phyloP scores from a whole-genome alignment of 768 basidiomycete species.

The Mycena epipterygia region DNA sequence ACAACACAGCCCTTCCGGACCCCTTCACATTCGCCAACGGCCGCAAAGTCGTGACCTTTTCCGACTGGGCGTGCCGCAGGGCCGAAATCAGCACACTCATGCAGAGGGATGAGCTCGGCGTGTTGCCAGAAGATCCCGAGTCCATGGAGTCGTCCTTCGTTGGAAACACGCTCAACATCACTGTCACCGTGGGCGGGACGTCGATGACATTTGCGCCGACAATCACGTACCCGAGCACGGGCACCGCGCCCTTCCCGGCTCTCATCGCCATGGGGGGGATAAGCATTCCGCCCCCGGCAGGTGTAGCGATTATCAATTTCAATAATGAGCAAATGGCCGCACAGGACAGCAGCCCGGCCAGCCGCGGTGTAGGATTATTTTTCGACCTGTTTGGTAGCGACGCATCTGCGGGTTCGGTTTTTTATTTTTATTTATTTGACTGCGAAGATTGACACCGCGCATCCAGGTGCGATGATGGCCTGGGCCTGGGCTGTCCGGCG shows the following conservation, averaged over 20 bases:
- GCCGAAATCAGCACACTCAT: constrained; percentile 53
- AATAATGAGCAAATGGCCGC: constrained; percentile 67
- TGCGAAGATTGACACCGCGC: not conserved
- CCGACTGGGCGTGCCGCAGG: constrained; percentile 56
- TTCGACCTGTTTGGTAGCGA: constrained; percentile 65
- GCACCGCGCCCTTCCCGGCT: constrained; percentile 62
- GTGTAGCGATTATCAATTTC: constrained; percentile 62
- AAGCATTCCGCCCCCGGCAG: constrained; percentile 54
- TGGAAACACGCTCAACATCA: constrained; percentile 51
- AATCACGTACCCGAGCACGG: constrained; percentile 54
- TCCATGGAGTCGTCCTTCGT: constrained; percentile 53
- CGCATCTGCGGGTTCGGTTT: constrained; percentile 52
- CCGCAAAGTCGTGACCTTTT: constrained; percentile 43
- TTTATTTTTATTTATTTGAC: not conserved
- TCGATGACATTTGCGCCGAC: constrained; percentile 50
- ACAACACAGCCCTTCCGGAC: constrained; percentile 48
- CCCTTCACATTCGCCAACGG: constrained; percentile 55
- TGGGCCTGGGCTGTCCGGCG: constrained; percentile 75
- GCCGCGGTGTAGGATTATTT: constrained; percentile 70
- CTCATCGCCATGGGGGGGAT: constrained; percentile 65
- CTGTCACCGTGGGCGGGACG: constrained; percentile 45
- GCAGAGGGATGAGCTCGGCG: constrained; percentile 38
- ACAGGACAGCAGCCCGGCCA: constrained; percentile 56
- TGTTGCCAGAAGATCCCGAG: constrained; percentile 29
- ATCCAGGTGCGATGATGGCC: constrained; percentile 63